Base-by-base conservation (phyloP, 2,329 filamentous ascomycete species). In the Talaromyces albobiverticillius region DNA sequence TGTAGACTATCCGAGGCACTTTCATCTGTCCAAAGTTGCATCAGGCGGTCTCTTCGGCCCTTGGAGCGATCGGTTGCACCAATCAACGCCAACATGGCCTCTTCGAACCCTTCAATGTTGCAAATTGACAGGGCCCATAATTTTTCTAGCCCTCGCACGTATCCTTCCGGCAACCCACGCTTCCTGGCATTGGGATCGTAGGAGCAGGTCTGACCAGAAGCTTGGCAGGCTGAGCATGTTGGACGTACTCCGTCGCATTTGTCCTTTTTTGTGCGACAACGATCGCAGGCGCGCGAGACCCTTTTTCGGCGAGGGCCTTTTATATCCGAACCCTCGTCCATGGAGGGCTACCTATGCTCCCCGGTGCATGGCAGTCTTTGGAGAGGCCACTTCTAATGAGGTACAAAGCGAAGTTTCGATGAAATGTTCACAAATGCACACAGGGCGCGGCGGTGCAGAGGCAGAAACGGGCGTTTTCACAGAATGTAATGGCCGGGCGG, bases 121-220 rank as follows among this genome's bases (percentile, higher is more conserved):
- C 69, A 72, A 36, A 76, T 65, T 7, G 72, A 69, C 23, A 77
- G 58, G 6, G 73, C 73, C 71, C 72, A 76, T 29, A 77, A 64
- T 59, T 76, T 76, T 60, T 77, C 74, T 51, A 77, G 53, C 3
- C 73, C 73, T 18, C 74, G 72, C 29, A 77, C 74, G 62, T 77
- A 77, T 34, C 74, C 74, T 58, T 76, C 74, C 1, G 74, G 74
- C 14, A 76, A 60, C 16, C 74, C 74, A 50, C 74, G 69, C 59
- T 76, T 76, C 61, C 76, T 76, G 46, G 68, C 71, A 52, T 69
- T 67, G 11, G 73, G 71, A 50, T 76, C 71, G 61, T 77, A 77
- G 25, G 69, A 70, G 54, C 74, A 77, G 29, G 67, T 61, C 48
- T 73, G 70, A 54, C 67, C 68, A 8, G 71, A 69, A 20, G 64